These are phyloP conservation scores for Globisporangium nunn DNA, from an alignment of 352 stramenopile species.

Conservation along the genomic window DNA sequence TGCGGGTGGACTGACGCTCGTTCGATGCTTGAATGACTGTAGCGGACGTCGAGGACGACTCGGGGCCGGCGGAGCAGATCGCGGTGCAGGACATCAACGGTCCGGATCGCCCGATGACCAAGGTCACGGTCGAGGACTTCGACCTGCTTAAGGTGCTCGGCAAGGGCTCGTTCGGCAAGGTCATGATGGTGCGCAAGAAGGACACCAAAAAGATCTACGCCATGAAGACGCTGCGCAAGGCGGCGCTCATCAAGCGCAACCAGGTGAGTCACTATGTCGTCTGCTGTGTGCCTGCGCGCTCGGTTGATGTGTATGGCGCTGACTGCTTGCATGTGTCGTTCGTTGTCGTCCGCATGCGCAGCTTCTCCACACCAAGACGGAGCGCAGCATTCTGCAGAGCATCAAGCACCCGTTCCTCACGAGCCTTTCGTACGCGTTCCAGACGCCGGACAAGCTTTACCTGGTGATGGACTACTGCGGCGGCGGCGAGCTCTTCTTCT, in stretches of 20 bases:
- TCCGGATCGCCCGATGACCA: slow-evolving; percentile 47
- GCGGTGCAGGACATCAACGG: slow-evolving; percentile 78
- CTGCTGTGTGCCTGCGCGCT: neutral
- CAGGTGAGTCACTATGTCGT: slow-evolving; percentile 29
- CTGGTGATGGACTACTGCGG: slow-evolving; percentile 94
- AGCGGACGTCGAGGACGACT: slow-evolving; percentile 80
- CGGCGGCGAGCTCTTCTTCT: slow-evolving; percentile 94
- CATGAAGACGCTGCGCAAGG: slow-evolving; percentile 94
- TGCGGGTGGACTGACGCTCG: neutral
- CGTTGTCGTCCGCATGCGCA: neutral
- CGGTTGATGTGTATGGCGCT: neutral
- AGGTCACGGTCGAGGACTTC: slow-evolving; percentile 91
- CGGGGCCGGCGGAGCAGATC: slow-evolving; percentile 70
- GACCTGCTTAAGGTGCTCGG: slow-evolving; percentile 92
- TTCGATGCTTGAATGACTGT: neutral
- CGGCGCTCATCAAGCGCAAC: slow-evolving; percentile 89
- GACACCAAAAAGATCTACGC: slow-evolving; percentile 92
- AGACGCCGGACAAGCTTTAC: slow-evolving; percentile 91
- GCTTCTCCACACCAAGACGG: slow-evolving; percentile 91
- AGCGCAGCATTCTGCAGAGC: slow-evolving; percentile 90
- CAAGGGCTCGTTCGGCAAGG: slow-evolving; percentile 95
- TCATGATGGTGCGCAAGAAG: slow-evolving; percentile 94
- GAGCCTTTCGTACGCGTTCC: slow-evolving; percentile 82
- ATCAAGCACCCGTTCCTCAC: slow-evolving; percentile 91
- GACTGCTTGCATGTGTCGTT: neutral